These are phyloP conservation scores for Neohortaea acidophila DNA, from an alignment of 495 filamentous ascomycete species.

Conservation along the genomic window DNA sequence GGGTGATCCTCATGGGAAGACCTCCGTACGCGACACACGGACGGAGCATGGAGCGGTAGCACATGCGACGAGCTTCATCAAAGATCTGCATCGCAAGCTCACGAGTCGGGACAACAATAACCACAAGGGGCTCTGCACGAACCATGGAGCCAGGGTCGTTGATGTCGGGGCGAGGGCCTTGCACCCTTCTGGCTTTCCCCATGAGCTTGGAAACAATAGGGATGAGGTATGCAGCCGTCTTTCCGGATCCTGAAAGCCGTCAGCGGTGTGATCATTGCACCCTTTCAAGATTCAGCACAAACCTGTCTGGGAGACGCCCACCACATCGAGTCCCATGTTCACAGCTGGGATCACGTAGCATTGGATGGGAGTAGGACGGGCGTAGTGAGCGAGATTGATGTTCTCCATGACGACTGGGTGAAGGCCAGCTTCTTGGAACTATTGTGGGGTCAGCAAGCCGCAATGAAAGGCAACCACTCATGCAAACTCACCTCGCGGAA, in stretches of 20 bases:
- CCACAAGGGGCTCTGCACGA: slow-evolving; percentile 68
- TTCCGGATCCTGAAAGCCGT: slow-evolving; percentile 62
- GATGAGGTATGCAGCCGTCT: slow-evolving; percentile 84
- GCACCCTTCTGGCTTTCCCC: slow-evolving; percentile 80
- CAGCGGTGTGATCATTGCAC: too few relatives aligned
- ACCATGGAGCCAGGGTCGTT: slow-evolving; percentile 30
- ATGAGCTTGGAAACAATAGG: slow-evolving; percentile 80
- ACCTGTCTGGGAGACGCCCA: slow-evolving; percentile 89
- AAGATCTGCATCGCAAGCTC: slow-evolving; percentile 91
- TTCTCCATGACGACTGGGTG: slow-evolving; percentile 76
- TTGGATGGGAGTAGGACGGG: slow-evolving; percentile 71
- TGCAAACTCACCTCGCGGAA: slow-evolving; percentile 33
- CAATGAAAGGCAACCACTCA: neutral
- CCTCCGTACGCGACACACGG: slow-evolving; percentile 88
- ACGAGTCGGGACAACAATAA: slow-evolving; percentile 73
- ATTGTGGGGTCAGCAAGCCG: neutral
- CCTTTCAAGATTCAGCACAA: too few relatives aligned
- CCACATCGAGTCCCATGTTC: slow-evolving; percentile 54
- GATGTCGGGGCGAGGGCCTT: slow-evolving; percentile 54
- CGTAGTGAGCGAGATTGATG: slow-evolving; percentile 49
- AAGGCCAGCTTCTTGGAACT: slow-evolving; percentile 64
- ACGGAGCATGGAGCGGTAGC: slow-evolving; percentile 86
- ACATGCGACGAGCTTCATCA: slow-evolving; percentile 77
- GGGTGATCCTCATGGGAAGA: slow-evolving; percentile 48
- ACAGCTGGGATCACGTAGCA: slow-evolving; percentile 68